Conservation (phyloP, 768 basidiomycete genomes). For the Suillus variegatus region DNA sequence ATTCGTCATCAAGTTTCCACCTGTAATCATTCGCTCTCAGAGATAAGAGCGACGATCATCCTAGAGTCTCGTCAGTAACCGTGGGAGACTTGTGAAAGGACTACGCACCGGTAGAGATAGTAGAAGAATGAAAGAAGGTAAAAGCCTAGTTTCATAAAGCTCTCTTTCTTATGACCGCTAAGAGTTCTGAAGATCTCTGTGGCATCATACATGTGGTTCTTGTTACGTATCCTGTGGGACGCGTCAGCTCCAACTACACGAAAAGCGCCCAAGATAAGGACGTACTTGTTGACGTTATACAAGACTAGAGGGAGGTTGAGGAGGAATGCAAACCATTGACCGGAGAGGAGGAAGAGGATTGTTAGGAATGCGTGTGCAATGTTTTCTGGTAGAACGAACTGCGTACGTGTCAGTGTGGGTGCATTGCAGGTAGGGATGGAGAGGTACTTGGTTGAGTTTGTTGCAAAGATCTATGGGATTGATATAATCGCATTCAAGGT, state of each 20-base stretch:
- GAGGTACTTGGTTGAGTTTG: conserved; percentile 91
- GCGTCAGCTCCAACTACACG: not conserved
- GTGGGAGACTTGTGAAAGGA: not conserved
- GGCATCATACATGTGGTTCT: conserved; percentile 98
- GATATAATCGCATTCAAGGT: conserved; percentile 99
- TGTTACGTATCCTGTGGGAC: conserved; percentile 73
- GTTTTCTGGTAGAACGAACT: conserved; percentile 99
- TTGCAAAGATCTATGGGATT: conserved; percentile 99
- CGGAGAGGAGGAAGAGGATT: conserved; percentile 86
- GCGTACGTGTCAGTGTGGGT: not conserved
- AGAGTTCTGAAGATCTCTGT: conserved; percentile 98
- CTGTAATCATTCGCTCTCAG: conserved; percentile 59
- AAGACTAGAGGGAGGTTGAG: conserved; percentile 87
- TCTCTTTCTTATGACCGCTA: conserved; percentile 92
- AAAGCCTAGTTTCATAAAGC: conserved; percentile 93
- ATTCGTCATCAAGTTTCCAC: not conserved
- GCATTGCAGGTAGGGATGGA: not conserved
- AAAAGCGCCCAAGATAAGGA: conserved; percentile 13
- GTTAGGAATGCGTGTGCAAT: conserved; percentile 92
- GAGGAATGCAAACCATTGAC: conserved; percentile 93
- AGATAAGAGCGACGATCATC: conserved; percentile 87
- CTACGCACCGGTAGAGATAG: conserved; percentile 81
- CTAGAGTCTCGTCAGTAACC: conserved; percentile 33
- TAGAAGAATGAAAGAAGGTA: conserved; percentile 92
- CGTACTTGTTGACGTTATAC: conserved; percentile 94